These are phyloP conservation scores for Leccinum ochraceum DNA, from an alignment of 768 basidiomycete genomes.

Conservation along the genomic window DNA sequence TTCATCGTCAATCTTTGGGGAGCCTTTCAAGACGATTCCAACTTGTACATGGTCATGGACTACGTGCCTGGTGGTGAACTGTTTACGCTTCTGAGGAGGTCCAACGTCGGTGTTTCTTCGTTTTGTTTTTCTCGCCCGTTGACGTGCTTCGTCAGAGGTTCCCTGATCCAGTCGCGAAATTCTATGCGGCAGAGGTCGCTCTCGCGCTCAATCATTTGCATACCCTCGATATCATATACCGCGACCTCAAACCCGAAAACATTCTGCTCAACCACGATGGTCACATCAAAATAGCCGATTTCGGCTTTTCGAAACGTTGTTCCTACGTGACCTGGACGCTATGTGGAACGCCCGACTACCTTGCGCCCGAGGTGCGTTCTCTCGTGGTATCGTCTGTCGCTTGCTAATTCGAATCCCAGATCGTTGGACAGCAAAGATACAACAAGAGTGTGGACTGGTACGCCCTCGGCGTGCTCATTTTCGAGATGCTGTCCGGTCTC, in stretches of 20 bases:
- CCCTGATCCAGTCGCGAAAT: slow-evolving; percentile 96
- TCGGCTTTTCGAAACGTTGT: slow-evolving; percentile 93
- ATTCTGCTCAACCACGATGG: slow-evolving; percentile 92
- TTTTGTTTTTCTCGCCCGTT: slow-evolving; percentile 12
- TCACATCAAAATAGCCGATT: slow-evolving; percentile 96
- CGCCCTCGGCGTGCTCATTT: slow-evolving; percentile 94
- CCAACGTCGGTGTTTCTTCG: slow-evolving; percentile 59
- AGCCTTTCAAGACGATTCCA: slow-evolving; percentile 86
- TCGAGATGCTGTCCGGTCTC: slow-evolving; percentile 95
- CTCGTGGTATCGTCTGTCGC: slow-evolving; percentile 21
- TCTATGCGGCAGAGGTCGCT: slow-evolving; percentile 95
- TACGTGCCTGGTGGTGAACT: slow-evolving; percentile 97
- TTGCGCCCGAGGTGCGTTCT: slow-evolving; percentile 83
- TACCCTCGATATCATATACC: slow-evolving; percentile 86
- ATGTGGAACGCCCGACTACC: slow-evolving; percentile 95
- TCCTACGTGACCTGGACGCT: slow-evolving; percentile 90
- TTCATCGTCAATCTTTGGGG: slow-evolving; percentile 98
- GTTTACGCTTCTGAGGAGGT: slow-evolving; percentile 89
- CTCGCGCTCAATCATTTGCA: slow-evolving; percentile 92
- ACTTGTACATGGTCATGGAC: slow-evolving; percentile 98
- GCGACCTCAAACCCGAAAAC: slow-evolving; percentile 98
- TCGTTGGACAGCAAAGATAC: slow-evolving; percentile 81
- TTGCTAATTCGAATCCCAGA: slow-evolving; percentile 39
- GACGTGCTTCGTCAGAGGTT: slow-evolving; percentile 60
- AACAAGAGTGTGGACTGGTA: slow-evolving; percentile 99